Evolutionary conservation across 768 basidiomycete species (phyloP).

Genomic region (Boletus pseudo-olivaceus): DNA sequence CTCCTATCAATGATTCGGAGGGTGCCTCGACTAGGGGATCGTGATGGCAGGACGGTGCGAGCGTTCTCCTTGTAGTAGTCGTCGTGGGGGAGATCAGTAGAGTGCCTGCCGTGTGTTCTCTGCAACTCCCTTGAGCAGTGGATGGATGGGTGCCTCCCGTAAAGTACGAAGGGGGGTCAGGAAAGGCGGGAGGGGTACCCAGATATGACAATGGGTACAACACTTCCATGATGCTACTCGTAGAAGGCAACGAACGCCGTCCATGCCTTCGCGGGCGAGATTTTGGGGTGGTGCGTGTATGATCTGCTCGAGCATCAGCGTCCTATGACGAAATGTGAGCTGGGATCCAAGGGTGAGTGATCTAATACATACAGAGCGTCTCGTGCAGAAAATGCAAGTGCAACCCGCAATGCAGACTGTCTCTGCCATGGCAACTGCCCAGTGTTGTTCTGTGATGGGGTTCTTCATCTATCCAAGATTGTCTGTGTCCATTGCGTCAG

Average conservation of each 20-base stretch:
- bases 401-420: conserved; percentile 6
- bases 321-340: conserved; percentile 15
- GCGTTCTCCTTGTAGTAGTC: background rate
- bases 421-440: conserved; percentile 12
- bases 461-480: background rate
- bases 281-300: background rate
- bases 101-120: background rate
- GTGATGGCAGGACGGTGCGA: background rate
- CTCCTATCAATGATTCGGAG: conserved; percentile 14
- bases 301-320: background rate
- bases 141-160: background rate
- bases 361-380: conserved; percentile 1
- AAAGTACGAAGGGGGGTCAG: conserved; percentile 21
- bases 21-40: conserved; percentile 4
- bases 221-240: conserved; percentile 23
- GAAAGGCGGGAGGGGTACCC: conserved; percentile 6
- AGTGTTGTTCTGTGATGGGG: conserved; percentile 5
- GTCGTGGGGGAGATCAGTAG: background rate
- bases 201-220: conserved; percentile 21
- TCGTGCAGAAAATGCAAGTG: conserved; percentile 8
- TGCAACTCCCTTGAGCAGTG: background rate
- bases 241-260: conserved; percentile 16
- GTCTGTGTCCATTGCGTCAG: background rate
- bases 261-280: conserved; percentile 3
- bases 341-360: background rate